Evolutionary conservation across 1,284 basidiomycete genomes (phyloP).

Genomic region (Trichosporon coremiiforme): DNA sequence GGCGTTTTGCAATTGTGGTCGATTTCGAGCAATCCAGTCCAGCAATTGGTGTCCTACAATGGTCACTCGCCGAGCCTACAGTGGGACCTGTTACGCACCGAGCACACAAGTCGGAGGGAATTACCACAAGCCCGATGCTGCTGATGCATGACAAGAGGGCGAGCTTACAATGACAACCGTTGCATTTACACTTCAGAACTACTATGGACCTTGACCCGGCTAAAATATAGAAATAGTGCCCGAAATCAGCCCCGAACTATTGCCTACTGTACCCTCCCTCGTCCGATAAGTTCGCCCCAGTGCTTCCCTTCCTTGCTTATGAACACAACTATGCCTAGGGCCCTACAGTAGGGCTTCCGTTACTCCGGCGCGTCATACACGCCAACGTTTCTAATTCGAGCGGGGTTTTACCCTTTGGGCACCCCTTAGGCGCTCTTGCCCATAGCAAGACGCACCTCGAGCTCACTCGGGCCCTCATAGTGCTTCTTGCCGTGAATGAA

Average conservation of each 20-base stretch:
- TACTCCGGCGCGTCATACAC: background rate
- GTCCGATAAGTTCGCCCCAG: background rate
- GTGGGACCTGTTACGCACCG: background rate
- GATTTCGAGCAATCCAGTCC: background rate
- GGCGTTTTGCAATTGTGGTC: no score
- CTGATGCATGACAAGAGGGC: no score
- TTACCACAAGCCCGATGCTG: no score
- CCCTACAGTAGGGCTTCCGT: no score
- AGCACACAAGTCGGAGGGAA: no score
- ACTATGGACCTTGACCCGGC: no score
- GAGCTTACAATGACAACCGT: background rate
- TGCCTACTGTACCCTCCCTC: no score
- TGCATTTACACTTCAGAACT: background rate
- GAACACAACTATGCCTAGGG: background rate
- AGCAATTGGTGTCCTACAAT: background rate
- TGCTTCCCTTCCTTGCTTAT: background rate
- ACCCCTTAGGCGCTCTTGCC: constrained; percentile 6
- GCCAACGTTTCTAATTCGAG: background rate
- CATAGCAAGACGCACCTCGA: constrained; percentile 34
- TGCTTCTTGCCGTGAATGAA: constrained; percentile 51
- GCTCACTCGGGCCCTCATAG: constrained; percentile 55
- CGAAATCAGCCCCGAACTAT: background rate
- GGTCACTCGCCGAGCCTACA: no score
- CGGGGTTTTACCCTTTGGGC: no score
- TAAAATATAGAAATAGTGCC: background rate